These are phyloP conservation scores for Umbilicaria muhlenbergii DNA, from an alignment of 495 filamentous ascomycete species.

Conservation along the genomic window DNA sequence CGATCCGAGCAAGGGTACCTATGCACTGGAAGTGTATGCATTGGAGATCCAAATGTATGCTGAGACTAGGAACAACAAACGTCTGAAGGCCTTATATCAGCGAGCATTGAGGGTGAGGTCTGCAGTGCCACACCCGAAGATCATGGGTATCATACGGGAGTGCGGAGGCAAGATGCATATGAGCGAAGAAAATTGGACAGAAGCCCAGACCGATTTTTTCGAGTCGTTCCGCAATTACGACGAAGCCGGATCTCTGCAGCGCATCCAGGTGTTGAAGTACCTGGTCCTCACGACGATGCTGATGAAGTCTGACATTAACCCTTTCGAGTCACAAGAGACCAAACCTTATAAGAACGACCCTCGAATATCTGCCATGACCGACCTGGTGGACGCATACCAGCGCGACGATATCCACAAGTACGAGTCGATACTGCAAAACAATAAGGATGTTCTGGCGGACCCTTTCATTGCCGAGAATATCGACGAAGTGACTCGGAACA, in stretches of 20 bases:
- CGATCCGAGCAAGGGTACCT: conserved; percentile 92
- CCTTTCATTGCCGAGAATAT: conserved; percentile 98
- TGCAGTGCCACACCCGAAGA: conserved; percentile 93
- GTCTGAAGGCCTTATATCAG: conserved; percentile 84
- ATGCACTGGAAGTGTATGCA: conserved; percentile 88
- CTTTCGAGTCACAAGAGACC: conserved; percentile 98
- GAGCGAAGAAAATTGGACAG: conserved; percentile 99
- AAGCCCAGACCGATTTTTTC: conserved; percentile 93
- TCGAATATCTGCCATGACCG: conserved; percentile 90
- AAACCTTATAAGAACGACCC: conserved; percentile 96
- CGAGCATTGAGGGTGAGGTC: conserved; percentile 80
- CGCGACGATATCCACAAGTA: conserved; percentile 87
- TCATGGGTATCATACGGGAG: conserved; percentile 97
- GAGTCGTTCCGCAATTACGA: conserved; percentile 99
- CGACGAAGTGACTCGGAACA: conserved; percentile 94
- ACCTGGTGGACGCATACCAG: conserved; percentile 92
- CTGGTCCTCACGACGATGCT: conserved; percentile 93
- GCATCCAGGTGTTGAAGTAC: conserved; percentile 96
- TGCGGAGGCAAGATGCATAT: conserved; percentile 99
- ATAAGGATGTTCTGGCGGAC: conserved; percentile 79
- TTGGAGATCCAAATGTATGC: conserved; percentile 98
- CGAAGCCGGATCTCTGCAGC: conserved; percentile 87
- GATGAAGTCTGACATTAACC: conserved; percentile 98
- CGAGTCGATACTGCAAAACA: conserved; percentile 70
- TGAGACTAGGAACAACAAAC: conserved; percentile 92